Conservation (phyloP, 129 eudicot species). For the Daucus carota region DNA sequence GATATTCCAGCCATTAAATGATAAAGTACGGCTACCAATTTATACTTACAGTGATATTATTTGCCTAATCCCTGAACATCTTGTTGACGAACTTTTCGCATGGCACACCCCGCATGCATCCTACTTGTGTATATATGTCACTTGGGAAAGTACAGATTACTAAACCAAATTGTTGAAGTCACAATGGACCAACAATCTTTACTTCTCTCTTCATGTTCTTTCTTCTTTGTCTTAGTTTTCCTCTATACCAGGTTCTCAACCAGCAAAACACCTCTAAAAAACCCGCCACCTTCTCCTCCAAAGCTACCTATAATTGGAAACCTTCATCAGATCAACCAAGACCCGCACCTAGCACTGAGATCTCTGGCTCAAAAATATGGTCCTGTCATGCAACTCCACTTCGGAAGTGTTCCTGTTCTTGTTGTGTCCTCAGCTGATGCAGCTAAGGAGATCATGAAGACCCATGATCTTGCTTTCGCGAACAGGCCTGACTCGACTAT, state of each 20-base stretch:
- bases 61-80: too few species aligned
- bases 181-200: too few species aligned
- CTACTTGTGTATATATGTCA: too few species aligned
- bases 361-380: constrained; percentile 11
- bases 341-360: constrained; percentile 10
- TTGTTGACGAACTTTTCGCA: too few species aligned
- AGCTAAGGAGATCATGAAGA: constrained; percentile 8
- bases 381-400: constrained; percentile 13
- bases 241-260: background rate
- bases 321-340: constrained; percentile 15
- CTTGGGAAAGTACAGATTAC: too few species aligned
- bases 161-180: too few species aligned
- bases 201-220: background rate
- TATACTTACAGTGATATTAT: too few species aligned
- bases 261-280: background rate
- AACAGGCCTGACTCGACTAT: constrained; percentile 6
- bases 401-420: constrained; percentile 10
- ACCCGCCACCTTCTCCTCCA: constrained; percentile 19
- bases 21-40: too few species aligned
- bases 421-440: constrained; percentile 20
- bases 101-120: too few species aligned
- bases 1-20: too few species aligned
- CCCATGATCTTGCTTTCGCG: constrained; percentile 14
- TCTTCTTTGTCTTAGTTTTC: background rate
- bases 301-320: constrained; percentile 21